phyloP scores from a whole-genome alignment of 1,284 basidiomycete genomes.

The Volvariella surrecta region DNA sequence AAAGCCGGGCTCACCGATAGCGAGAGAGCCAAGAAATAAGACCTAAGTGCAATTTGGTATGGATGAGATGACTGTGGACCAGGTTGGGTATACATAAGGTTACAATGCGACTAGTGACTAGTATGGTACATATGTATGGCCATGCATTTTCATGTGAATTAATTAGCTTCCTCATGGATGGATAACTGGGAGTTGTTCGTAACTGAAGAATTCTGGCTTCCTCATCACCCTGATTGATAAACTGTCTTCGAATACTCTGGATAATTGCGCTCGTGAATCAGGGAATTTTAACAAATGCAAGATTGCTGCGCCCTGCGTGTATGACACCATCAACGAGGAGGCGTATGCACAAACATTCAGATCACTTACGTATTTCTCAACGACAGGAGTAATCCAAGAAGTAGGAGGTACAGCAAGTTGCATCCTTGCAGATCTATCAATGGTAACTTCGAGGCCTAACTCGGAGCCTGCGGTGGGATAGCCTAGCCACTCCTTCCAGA shows the following conservation, averaged over 20 bases:
- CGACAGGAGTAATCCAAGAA: conserved; percentile 38
- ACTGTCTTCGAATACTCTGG: conserved; percentile 33
- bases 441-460: conserved; percentile 12
- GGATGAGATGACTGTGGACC: conserved; percentile 36
- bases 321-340: too few species aligned
- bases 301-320: conserved; percentile 41
- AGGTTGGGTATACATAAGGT: conserved; percentile 10
- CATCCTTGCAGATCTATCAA: too few species aligned
- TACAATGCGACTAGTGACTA: conserved; percentile 10
- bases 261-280: conserved; percentile 61
- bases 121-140: background rate
- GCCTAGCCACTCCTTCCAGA: conserved; percentile 61
- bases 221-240: conserved; percentile 31
- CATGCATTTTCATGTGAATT: too few species aligned
- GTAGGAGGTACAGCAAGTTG: too few species aligned
- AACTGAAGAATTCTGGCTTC: conserved; percentile 49
- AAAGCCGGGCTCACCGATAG: conserved; percentile 59
- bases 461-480: conserved; percentile 12
- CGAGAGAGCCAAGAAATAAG: conserved; percentile 57
- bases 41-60: conserved; percentile 50
- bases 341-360: background rate
- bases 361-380: conserved; percentile 50
- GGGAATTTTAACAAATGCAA: conserved; percentile 58
- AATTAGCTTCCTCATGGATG: background rate
- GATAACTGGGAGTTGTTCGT: conserved; percentile 15